Conservation (phyloP, 2,329 filamentous ascomycete species). For the Hypoxylon sp. region DNA sequence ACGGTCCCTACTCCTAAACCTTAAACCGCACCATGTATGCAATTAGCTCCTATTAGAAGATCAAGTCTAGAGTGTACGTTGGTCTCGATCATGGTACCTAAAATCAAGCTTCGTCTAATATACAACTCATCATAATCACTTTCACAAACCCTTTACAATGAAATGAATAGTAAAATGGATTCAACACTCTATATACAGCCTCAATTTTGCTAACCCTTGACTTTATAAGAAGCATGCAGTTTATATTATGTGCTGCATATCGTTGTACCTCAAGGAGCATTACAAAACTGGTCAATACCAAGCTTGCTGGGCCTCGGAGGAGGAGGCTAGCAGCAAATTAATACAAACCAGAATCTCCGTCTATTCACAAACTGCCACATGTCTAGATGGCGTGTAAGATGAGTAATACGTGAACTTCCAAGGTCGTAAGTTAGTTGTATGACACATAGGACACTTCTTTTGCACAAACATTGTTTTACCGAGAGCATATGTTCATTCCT, state of each 20-base stretch:
- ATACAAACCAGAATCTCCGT: not conserved
- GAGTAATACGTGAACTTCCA: not conserved
- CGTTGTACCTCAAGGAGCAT: not conserved
- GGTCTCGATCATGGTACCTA: conserved; percentile 8
- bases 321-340: not conserved
- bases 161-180: not conserved
- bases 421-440: not conserved
- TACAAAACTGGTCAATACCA: not conserved
- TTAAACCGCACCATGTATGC: conserved; percentile 27
- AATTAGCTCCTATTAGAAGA: conserved; percentile 2
- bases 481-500: conserved; percentile 21
- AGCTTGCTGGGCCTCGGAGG: not conserved
- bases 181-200: not conserved
- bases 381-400: too few species aligned
- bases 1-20: conserved; percentile 36
- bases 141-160: conserved; percentile 21
- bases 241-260: not conserved
- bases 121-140: conserved; percentile 9
- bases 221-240: not conserved
- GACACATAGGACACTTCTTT: not conserved
- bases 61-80: not conserved
- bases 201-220: not conserved
- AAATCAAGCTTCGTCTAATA: conserved; percentile 20
- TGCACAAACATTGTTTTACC: conserved; percentile 33
- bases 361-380: not conserved